A percentile compares a stretch with the other conserved stretches of the same genome.
Conservation (phyloP, 163 green algal species). For the Scenedesmus sp. region DNA sequence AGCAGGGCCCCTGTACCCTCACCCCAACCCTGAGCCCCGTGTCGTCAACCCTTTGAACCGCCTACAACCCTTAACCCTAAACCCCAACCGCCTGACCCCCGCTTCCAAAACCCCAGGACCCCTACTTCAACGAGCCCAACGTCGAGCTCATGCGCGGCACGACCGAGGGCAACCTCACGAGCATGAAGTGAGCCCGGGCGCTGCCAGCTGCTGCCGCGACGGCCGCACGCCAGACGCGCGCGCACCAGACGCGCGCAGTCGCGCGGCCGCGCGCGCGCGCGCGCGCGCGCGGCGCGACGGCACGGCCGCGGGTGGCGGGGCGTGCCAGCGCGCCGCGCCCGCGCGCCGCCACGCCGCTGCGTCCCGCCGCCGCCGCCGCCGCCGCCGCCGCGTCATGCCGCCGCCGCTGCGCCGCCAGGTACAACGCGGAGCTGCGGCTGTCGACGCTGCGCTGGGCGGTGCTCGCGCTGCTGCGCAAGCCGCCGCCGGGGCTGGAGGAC, state of each 20-base stretch:
- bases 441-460: conserved; percentile 77
- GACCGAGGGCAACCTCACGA: conserved; percentile 58
- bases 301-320: neutral
- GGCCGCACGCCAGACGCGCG: neutral
- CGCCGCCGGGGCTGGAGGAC: conserved; percentile 73
- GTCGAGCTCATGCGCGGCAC: conserved; percentile 72
- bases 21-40: too few relatives aligned
- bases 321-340: neutral
- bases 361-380: neutral
- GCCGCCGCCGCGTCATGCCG: neutral
- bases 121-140: conserved; percentile 88
- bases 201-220: conserved; percentile 53
- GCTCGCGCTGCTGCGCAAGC: conserved; percentile 66
- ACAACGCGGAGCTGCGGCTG: conserved; percentile 65
- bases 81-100: too few relatives aligned
- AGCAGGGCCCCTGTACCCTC: too few relatives aligned
- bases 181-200: conserved; percentile 31
- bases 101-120: too few relatives aligned
- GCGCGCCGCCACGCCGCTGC: neutral
- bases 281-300: neutral
- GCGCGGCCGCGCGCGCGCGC: neutral
- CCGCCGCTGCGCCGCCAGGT: conserved; percentile 20
- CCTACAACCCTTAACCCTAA: too few relatives aligned
- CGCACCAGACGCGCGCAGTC: neutral
- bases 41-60: too few relatives aligned